phyloP scores from a whole-genome alignment of 139 green algal species.

The Yamagishiella unicocca region DNA sequence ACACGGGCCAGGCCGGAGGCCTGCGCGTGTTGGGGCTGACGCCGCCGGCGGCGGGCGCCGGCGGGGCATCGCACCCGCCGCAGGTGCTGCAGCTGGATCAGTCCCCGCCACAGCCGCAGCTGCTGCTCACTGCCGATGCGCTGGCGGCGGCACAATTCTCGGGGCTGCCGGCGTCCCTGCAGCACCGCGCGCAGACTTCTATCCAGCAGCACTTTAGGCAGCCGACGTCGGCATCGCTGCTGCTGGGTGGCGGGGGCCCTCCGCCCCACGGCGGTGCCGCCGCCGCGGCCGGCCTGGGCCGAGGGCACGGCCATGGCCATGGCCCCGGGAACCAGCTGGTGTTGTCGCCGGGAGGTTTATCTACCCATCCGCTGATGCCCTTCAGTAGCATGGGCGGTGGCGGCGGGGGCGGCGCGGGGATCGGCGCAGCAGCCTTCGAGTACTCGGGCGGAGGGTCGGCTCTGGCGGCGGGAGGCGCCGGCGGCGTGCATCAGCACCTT shows the following conservation, averaged over 20 bases:
- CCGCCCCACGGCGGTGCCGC: neutral
- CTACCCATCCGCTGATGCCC: neutral
- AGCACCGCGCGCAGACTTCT: neutral
- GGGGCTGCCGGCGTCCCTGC: slow-evolving; percentile 18
- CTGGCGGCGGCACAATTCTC: neutral
- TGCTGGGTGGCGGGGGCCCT: neutral
- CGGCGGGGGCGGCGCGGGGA: neutral
- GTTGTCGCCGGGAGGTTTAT: neutral
- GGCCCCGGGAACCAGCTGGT: neutral
- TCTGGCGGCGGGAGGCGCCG: neutral
- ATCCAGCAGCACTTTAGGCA: neutral
- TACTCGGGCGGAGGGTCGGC: too few species aligned
- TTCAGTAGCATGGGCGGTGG: neutral
- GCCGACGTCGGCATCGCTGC: neutral
- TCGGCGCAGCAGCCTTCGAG: neutral
- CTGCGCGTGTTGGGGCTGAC: too few species aligned
- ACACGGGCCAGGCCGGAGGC: too few species aligned
- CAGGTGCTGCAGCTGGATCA: slow-evolving; percentile 3
- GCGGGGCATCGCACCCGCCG: neutral
- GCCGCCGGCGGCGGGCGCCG: neutral
- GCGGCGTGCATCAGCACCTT: neutral
- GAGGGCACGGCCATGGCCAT: neutral
- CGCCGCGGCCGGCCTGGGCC: neutral
- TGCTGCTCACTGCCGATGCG: neutral
- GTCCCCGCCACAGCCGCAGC: neutral